Conservation (phyloP, 192 early-diverging fungal species). For the Backusella liffmaniae region DNA sequence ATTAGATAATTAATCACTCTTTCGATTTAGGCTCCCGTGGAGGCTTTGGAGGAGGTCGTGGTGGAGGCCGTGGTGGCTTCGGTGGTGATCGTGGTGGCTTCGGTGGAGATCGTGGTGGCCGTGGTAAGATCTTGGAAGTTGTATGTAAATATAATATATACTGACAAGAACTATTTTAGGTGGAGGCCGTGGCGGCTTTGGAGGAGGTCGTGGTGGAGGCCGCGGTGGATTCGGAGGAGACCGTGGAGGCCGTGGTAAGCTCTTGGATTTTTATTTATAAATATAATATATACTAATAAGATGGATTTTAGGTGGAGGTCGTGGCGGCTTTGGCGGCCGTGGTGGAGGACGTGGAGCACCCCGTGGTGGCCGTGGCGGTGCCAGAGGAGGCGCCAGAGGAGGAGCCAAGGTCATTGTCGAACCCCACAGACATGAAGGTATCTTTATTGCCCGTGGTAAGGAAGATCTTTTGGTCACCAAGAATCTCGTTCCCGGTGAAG, state of each 20-base stretch:
- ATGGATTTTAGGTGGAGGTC: slow-evolving; percentile 32
- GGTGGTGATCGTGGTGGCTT: slow-evolving; percentile 51
- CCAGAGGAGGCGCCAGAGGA: slow-evolving; percentile 73
- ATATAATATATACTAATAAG: too few species aligned
- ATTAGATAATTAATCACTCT: too few species aligned
- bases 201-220: slow-evolving; percentile 44
- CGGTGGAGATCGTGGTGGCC: slow-evolving; percentile 51
- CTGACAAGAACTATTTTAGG: slow-evolving; percentile 20
- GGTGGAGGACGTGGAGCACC: too few species aligned
- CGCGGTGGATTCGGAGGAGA: slow-evolving; percentile 50
- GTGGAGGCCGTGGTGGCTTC: slow-evolving; percentile 45
- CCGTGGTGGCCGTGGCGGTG: too few species aligned
- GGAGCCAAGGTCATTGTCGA: slow-evolving; percentile 96
- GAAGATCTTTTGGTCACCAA: slow-evolving; percentile 98
- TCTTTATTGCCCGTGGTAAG: slow-evolving; percentile 98
- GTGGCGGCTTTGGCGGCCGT: slow-evolving; percentile 54
- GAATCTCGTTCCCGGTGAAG: slow-evolving; percentile 96
- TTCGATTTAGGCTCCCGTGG: slow-evolving; percentile 27
- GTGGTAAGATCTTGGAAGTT: too few species aligned
- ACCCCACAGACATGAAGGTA: slow-evolving; percentile 93
- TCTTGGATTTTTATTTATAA: too few species aligned
- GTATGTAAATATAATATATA: too few species aligned
- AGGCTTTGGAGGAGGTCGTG: slow-evolving; percentile 51
- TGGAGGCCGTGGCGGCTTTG: slow-evolving; percentile 50
- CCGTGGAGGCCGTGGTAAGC: slow-evolving; percentile 17